These are phyloP conservation scores for Trichoderma afroharzianum DNA, from an alignment of 2,329 filamentous ascomycete genomes.

Conservation along the genomic window DNA sequence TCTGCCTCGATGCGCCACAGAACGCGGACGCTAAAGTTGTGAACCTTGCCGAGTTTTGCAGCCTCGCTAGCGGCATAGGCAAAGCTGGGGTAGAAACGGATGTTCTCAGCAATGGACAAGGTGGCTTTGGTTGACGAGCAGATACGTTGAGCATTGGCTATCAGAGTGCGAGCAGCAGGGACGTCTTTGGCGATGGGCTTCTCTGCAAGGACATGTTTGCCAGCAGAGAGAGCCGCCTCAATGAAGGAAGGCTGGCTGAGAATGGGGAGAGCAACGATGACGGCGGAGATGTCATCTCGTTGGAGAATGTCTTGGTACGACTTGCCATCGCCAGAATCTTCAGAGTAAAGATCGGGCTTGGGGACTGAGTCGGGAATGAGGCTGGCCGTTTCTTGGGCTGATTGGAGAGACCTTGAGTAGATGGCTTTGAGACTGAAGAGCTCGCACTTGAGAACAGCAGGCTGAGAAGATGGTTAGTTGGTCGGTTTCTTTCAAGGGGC, in stretches of 20 bases:
- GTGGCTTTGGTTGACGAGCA: conserved; percentile 31
- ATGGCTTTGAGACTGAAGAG: conserved; percentile 57
- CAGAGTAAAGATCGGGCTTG: conserved; percentile 52
- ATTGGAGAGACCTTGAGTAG: conserved; percentile 60
- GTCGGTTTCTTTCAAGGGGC: neutral
- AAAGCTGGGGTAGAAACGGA: conserved; percentile 59
- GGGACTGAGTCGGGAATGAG: conserved; percentile 32
- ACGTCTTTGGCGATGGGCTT: conserved; percentile 65
- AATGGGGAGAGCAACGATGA: conserved; percentile 63
- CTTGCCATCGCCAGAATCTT: conserved; percentile 46
- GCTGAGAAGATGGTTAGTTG: conserved; percentile 30
- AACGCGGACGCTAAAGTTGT: conserved; percentile 46
- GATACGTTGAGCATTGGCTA: conserved; percentile 33
- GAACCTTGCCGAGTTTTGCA: conserved; percentile 29
- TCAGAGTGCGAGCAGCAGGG: conserved; percentile 38
- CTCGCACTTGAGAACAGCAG: conserved; percentile 54
- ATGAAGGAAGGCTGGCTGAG: conserved; percentile 56
- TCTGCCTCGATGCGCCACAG: conserved; percentile 34
- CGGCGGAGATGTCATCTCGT: conserved; percentile 51
- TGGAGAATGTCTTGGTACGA: conserved; percentile 49
- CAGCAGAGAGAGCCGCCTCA: conserved; percentile 55
- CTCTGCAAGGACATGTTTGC: conserved; percentile 68
- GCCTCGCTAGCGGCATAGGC: conserved; percentile 46
- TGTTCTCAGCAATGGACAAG: conserved; percentile 69
- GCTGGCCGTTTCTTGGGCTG: conserved; percentile 46